phyloP scores from a whole-genome alignment of 1,284 basidiomycete species.

The Tremellales sp. region DNA sequence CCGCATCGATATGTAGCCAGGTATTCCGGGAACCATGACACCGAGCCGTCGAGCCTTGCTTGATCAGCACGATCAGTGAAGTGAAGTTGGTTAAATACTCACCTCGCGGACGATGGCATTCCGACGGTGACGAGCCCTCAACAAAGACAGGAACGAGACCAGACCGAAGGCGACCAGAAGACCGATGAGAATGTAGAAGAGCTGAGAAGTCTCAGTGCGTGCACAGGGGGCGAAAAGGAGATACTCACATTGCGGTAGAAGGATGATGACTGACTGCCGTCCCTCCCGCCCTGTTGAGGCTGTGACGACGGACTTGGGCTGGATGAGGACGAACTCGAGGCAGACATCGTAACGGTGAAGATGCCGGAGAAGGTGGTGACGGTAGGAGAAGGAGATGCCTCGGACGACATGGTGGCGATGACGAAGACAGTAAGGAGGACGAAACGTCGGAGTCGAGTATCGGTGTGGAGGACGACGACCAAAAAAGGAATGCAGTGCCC shows the following conservation, averaged over 20 bases:
- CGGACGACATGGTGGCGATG: neutral
- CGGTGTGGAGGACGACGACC: too few relatives aligned
- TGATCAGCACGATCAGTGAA: neutral
- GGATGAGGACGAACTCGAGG: neutral
- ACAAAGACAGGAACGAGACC: slow-evolving; percentile 34
- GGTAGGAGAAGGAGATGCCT: neutral
- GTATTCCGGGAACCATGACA: slow-evolving; percentile 42
- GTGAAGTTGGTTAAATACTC: slow-evolving; percentile 1
- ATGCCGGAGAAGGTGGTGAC: neutral
- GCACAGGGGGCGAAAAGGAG: neutral
- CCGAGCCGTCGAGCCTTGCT: slow-evolving; percentile 37
- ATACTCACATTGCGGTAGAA: neutral
- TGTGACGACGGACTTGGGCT: neutral
- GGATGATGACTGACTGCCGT: neutral
- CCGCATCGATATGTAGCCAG: slow-evolving; percentile 40
- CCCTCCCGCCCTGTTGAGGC: too few relatives aligned
- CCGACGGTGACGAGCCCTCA: slow-evolving; percentile 34
- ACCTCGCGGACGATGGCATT: slow-evolving; percentile 34
- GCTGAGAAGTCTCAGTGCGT: slow-evolving; percentile 1
- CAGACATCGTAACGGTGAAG: neutral
- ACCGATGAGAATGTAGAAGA: slow-evolving; percentile 48
- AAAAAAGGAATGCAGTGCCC: too few relatives aligned
- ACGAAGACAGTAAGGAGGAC: neutral
- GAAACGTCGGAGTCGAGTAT: too few relatives aligned
- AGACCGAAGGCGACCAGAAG: slow-evolving; percentile 38